Percentiles rank a stretch among this genome's conserved stretches.
These are phyloP conservation scores for Sarocladiaceae sp. DNA, from an alignment of 2,329 filamentous ascomycete genomes.

Conservation along the genomic window DNA sequence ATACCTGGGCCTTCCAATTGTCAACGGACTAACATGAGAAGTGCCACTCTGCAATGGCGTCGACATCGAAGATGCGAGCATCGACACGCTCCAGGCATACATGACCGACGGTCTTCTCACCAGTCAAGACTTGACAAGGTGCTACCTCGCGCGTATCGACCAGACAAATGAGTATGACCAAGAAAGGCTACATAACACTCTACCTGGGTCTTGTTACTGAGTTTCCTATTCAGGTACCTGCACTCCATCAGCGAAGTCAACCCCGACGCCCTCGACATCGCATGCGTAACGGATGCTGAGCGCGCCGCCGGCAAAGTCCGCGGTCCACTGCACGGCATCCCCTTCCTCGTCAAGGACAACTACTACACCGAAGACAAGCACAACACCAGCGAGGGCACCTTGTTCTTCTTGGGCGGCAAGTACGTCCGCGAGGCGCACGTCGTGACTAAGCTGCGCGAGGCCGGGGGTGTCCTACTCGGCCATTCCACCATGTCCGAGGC, in stretches of 20 bases:
- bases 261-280: conserved; percentile 10
- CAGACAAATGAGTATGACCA: background rate
- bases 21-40: no score
- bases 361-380: conserved; percentile 55
- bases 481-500: conserved; percentile 58
- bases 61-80: conserved; percentile 6
- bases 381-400: conserved; percentile 56
- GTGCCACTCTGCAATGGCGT: background rate
- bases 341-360: conserved; percentile 60
- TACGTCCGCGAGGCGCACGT: conserved; percentile 51
- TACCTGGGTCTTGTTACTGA: background rate
- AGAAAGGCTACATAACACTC: background rate
- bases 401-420: conserved; percentile 48
- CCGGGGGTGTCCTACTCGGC: conserved; percentile 56
- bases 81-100: background rate
- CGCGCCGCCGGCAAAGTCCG: conserved; percentile 13
- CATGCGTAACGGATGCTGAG: conserved; percentile 15
- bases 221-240: background rate
- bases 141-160: background rate
- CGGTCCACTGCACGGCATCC: conserved; percentile 53
- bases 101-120: background rate
- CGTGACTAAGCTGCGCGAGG: conserved; percentile 49
- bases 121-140: conserved; percentile 4
- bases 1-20: no score
- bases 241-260: conserved; percentile 5